Evolutionary conservation across 1,284 basidiomycete species (phyloP), one percentile per base, ranked within the genome.

Genomic region (Heliocybe sulcata): DNA sequence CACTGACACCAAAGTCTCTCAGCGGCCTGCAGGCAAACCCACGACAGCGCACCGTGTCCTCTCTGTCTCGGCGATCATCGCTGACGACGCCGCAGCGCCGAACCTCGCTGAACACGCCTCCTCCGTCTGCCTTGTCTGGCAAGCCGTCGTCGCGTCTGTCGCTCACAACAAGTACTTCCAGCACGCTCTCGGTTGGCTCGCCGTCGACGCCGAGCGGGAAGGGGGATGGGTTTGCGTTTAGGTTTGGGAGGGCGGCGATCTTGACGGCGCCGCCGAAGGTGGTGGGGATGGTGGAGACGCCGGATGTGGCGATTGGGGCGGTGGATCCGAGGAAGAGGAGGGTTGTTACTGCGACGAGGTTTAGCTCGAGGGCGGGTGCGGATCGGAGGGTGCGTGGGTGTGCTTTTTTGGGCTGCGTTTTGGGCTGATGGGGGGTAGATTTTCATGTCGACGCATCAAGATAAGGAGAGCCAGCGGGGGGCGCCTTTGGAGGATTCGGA

Each of bases 311-410:
- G 16, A 82, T 91, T 35, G 89, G 89, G 25, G 87, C 89, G 31
- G 89, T 92, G 9, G 89, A 92, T 67, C 83, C 88, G 11, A 74
- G 77, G 67, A 92, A 92, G 76, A 76, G 87, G 59, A 73, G 92
- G 45, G 89, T 93, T 1, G 85, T 92, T 14, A 92, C 90, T 54
- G 87, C 90, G 8, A 94, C 91, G 31, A 75, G 91, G 57, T 94
- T 94, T 69, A 91, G 88, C 66, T 85, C 87, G 16, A 75, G 91
- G 52, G 74, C 79, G 3, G 91, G 91, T 8, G 90, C 90, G 23
- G 87, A 90, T 69, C 74, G 90, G 38, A 76, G 85, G 71, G 88
- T 90, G 56, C 58, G 84, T 72, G 6, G 26, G 9, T 54, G 45
- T 26, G 16, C 33, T 52, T 54, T 54, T 48, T 25, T 35, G 4